Evolutionary conservation across 495 filamentous ascomycete species (phyloP), one percentile per base, ranked within the genome.

Genomic region (Neurospora tetraspora): DNA sequence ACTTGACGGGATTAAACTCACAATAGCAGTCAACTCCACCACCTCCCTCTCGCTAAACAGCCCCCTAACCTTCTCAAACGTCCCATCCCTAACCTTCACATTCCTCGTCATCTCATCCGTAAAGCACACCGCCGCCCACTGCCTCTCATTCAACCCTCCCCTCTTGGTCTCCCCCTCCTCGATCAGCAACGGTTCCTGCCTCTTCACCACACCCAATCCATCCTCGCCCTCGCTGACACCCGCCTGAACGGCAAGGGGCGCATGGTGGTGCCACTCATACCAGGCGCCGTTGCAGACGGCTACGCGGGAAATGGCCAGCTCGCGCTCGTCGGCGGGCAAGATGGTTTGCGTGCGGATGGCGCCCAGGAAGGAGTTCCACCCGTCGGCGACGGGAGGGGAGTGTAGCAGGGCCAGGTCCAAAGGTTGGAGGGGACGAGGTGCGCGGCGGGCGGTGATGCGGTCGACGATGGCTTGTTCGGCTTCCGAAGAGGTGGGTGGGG

Each of bases 261-360:
- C 86, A 77, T 96, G 93, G 68, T 92, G 89, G 40, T 81, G 87
- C 93, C 92, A 96, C 80, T 96, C 92, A 79, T 92, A 94, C 82
- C 87, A 88, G 0, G 93, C 93, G 1, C 85, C 77, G 73, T 94
- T 94, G 69, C 91, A 82, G 5, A 90, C 88, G 4, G 93, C 92
- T 2, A 94, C 90, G 39, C 92, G 86, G 74, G 88, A 91, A 71
- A 96, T 93, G 71, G 90, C 88, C 6, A 93, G 77, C 80, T 96
- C 93, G 23, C 90, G 87, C 42, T 91, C 77, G 61, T 89, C 85
- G 6, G 86, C 86, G 0, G 86, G 77, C 2, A 94, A 81, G 31
- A 81, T 81, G 5, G 90, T 92, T 73, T 85, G 82, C 12, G 89
- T 92, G 74, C 93, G 88, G 39, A 96, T 86, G 47, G 92, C 89